Evolutionary conservation across 176 grass and related monocot species (phyloP), one percentile per base, ranked within the genome.

Genomic region (Chloris gayana): DNA sequence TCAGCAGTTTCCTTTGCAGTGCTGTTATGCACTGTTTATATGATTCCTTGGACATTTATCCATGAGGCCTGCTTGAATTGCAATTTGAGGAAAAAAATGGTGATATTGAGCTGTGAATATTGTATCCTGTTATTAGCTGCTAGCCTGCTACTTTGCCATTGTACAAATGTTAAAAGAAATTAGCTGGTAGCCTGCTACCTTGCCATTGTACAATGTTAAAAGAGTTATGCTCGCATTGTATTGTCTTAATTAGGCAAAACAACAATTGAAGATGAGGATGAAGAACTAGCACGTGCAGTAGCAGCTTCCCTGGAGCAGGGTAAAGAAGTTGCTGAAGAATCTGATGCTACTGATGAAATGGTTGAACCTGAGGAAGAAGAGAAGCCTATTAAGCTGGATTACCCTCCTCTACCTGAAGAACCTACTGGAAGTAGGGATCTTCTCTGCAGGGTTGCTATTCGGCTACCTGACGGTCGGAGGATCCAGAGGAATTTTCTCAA

Each of bases 351-450:
- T 0, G 49, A 87, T 70, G 83, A 90, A 17, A 53, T 67, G 60
- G 53, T 49, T 59, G 50, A 85, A 65, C 67, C 70, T 0, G 80
- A 82, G 72, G 83, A 77, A 79, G 70, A 83, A 51, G 53, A 19
- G 4, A 5, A 54, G 50, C 50, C 50, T 37, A 75, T 70, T 26
- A 93, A 90, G 82, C 69, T 44, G 7, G 84, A 77, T 13, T 93
- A 96, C 66, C 97, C 90, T 76, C 85, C 85, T 49, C 93, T 99
- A 21, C 93, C 88, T 27, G 91, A 93, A 60, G 93, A 99, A 66
- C 93, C 97, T 34, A 89, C 93, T 37, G 93, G 87, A 81, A 84
- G 83, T 60, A 88, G 83, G 80, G 91, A 87, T 17, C 82, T 91
- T 71, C 82, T 97, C 32, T 99, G 97, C 69, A 85, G 86, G 77